Evolutionary conservation across 345 rosid genomes (phyloP), one percentile per base, ranked within the genome.

Genomic region (Combretum micranthum): DNA sequence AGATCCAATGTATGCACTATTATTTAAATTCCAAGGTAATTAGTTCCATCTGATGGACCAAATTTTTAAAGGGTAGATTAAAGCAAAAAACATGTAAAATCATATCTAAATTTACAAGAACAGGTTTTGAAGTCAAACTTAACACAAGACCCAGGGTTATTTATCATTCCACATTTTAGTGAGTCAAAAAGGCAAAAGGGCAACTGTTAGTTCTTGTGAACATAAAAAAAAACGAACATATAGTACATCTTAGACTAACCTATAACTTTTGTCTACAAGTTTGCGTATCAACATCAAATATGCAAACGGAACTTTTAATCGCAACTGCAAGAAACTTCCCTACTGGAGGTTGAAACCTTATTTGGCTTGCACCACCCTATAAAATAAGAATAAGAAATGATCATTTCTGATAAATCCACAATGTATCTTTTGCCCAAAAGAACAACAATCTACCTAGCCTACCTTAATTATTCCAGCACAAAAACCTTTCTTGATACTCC

Each of bases 251-350:
- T 32, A 32, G 39, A 63, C 70, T 15, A 55, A 84, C 93, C 83
- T 79, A 87, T 68, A 83, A 77, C 66, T 79, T 77, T 37, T 42
- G 57, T 60, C 74, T 62, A 69, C 77, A 75, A 57, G 46, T 72
- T 73, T 75, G 82, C 52, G 77, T 66, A 57, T 86, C 93, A 25
- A 80, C 89, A 20, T 86, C 93, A 45, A 78, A 63, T 54, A 83
- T 61, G 42, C 85, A 80, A 25, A 83, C 71, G 61, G 22, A 52
- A 64, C 73, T 83, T 45, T 80, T 83, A 22, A 72, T 69, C 9
- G 82, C 80, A 69, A 82, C 79, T 42, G 89, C 93, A 62, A 86
- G 82, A 60, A 74, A 61, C 78, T 75, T 69, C 58, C 89, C 93
- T 60, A 32, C 48, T 53, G 47, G 72, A 23, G 93, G 87, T 63